Evolutionary conservation across 2,329 filamentous ascomycete genomes (phyloP), one percentile per base, ranked within the genome.

Genomic region (Dichotomopilus funicola): DNA sequence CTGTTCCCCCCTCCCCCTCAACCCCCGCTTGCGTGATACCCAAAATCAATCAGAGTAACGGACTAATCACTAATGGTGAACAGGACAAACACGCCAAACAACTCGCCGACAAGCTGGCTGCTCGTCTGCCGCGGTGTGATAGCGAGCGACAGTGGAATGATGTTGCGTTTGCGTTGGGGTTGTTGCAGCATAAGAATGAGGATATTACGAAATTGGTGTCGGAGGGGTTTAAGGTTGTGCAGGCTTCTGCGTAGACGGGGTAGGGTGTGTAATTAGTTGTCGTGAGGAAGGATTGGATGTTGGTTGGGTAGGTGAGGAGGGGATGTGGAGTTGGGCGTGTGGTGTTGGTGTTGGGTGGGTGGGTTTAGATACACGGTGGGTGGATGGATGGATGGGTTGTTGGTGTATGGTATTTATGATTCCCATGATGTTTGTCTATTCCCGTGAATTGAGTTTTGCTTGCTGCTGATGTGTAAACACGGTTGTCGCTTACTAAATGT

Each of bases 61-160:
- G 40, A 34, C 42, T 27, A n/a, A 31, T 10, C 42, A 34, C n/a
- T 19, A 5, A 36, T 44, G 33, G 4, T n/a, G 9, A 47, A 51
- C 62, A 95, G 91, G 94, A 99, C 72, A 96, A 96, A 75, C 94
- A 99, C 67, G 91, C 94, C 49, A 94, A 91, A 66, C 92, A 99
- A 69, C 79, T 99, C 34, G 86, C 94, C 0, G 87, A 92, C 59
- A 99, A 99, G 72, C 78, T 99, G 59, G 91, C 94, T 1, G 91
- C 91, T 5, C 82, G 94, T 62, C 78, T 99, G 45, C 78, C 81
- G 1, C 81, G 92, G 47, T 96, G 91, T 66, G 91, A 96, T 68
- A 95, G 81, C 48, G 92, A 99, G 73, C 80, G 91, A 61, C 91
- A 97, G 69, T 99, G 94, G 94, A 95, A 92, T 68, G 94, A 99